Evolutionary conservation across 768 basidiomycete species (phyloP), one percentile per base, ranked within the genome.

Genomic region (Tephrocybe rancida): DNA sequence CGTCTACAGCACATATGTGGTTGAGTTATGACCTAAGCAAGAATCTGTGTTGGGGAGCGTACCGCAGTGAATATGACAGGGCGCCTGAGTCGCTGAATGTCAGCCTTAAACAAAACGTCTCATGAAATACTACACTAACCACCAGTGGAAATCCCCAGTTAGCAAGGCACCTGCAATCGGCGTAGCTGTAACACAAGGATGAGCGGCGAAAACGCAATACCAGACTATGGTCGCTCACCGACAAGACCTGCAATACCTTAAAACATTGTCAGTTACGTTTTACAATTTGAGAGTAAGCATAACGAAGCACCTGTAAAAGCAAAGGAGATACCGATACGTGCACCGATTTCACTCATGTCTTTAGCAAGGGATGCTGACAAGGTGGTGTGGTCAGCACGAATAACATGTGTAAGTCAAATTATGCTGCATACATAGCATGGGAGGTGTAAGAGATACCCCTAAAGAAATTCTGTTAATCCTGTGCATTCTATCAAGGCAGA

Each of bases 141-240:
- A 56, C 55, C 58, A 60, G 22, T 50, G 44, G 21, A 53, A 53
- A 18, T 47, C 1, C 13, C 26, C 13, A 29, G 77, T 80, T 5
- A 84, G 67, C 13, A 84, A 62, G 11, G 79, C 79, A 6, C 83
- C 82, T 19, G 74, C 70, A 56, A 83, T 77, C 0, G 82, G 82
- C 1, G 74, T 75, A 13, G 71, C 76, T 77, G 24, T 11, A n/a
- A 29, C 14, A 5, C 7, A 9, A 22, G 6, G 13, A 24, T 44
- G 13, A 54, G 26, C n/a, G 19, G 29, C 21, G 18, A 16, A 13
- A 27, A 53, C 1, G 14, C 7, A 7, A 37, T 24, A 13, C 25
- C 14, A n/a, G n/a, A 18, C 14, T 13, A 32, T 16, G 7, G 16
- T 5, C n/a, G n/a, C 30, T 35, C 10, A 55, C 54, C 48, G 32